These are phyloP conservation scores for Aristolochia contorta DNA, from an alignment of 164 flowering plant species.

Conservation along the genomic window DNA sequence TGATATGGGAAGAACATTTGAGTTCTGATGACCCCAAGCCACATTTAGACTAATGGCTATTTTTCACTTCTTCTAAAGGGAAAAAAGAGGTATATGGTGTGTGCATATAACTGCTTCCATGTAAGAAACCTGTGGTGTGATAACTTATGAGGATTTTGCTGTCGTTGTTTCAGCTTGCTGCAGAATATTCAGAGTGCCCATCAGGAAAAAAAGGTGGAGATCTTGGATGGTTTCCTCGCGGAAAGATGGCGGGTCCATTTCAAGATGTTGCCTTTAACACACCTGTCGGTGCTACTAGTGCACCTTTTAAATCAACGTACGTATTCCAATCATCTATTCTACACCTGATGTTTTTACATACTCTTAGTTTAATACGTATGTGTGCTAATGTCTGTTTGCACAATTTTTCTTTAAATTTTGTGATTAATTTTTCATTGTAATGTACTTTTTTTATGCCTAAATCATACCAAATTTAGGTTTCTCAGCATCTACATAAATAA, in stretches of 20 bases:
- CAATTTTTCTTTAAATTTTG: background rate
- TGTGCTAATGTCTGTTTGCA: background rate
- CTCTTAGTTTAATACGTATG: too few relatives aligned
- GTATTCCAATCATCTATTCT: slow-evolving; percentile 8
- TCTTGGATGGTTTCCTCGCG: slow-evolving; percentile 98
- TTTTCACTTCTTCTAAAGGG: too few relatives aligned
- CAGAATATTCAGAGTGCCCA: slow-evolving; percentile 93
- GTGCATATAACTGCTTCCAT: too few relatives aligned
- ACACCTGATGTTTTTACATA: too few relatives aligned
- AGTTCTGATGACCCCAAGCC: too few relatives aligned
- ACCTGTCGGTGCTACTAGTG: slow-evolving; percentile 79
- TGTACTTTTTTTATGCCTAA: background rate
- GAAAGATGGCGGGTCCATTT: slow-evolving; percentile 99
- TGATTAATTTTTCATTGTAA: background rate
- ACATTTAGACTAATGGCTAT: too few relatives aligned
- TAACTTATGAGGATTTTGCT: background rate
- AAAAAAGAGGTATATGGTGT: too few relatives aligned
- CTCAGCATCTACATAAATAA: background rate
- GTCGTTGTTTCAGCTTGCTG: slow-evolving; percentile 47
- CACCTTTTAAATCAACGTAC: slow-evolving; percentile 97
- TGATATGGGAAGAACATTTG: too few relatives aligned
- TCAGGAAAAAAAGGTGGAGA: slow-evolving; percentile 98
- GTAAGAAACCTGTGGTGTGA: too few relatives aligned
- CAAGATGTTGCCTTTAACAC: slow-evolving; percentile 97
- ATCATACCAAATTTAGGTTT: background rate